phyloP scores from a whole-genome alignment of 2,329 filamentous ascomycete species.

The Verticillium zaregamsianum region DNA sequence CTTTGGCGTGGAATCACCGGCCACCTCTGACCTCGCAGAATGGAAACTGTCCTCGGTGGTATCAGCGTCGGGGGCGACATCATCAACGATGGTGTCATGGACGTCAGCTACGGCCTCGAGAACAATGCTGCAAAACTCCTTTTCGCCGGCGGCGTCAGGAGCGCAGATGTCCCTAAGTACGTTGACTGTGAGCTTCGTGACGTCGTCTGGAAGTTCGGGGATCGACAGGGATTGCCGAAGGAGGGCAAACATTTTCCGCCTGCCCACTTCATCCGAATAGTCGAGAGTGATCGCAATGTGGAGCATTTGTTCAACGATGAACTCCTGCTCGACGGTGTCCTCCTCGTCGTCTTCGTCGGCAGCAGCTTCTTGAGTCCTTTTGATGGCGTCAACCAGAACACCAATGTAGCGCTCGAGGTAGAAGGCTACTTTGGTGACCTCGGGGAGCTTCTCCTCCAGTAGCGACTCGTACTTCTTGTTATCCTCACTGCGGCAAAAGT shows the following conservation, averaged over 20 bases:
- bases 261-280: slow-evolving; percentile 95
- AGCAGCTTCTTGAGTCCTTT: slow-evolving; percentile 50
- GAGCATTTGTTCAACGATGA: slow-evolving; percentile 91
- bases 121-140: slow-evolving; percentile 79
- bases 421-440: slow-evolving; percentile 87
- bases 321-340: slow-evolving; percentile 85
- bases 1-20: slow-evolving; percentile 56
- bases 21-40: slow-evolving; percentile 83
- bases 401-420: slow-evolving; percentile 78
- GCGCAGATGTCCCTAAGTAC: slow-evolving; percentile 81
- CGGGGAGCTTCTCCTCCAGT: slow-evolving; percentile 89
- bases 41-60: slow-evolving; percentile 75
- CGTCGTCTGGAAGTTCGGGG: slow-evolving; percentile 84
- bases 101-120: slow-evolving; percentile 95
- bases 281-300: slow-evolving; percentile 89
- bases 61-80: slow-evolving; percentile 48
- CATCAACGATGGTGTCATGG: slow-evolving; percentile 84
- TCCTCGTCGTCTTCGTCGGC: slow-evolving; percentile 69
- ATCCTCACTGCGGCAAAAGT: slow-evolving; percentile 75
- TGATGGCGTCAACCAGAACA: slow-evolving; percentile 61
- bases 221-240: slow-evolving; percentile 82
- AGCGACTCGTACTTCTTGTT: slow-evolving; percentile 71
- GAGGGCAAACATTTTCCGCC: slow-evolving; percentile 92
- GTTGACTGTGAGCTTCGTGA: slow-evolving; percentile 82
- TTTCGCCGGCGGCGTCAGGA: slow-evolving; percentile 66